A percentile compares a stretch with the other conserved stretches of the same genome.
Evolutionary conservation across 2,329 filamentous ascomycete genomes (phyloP).

Genomic region (Aspergillus sp.): DNA sequence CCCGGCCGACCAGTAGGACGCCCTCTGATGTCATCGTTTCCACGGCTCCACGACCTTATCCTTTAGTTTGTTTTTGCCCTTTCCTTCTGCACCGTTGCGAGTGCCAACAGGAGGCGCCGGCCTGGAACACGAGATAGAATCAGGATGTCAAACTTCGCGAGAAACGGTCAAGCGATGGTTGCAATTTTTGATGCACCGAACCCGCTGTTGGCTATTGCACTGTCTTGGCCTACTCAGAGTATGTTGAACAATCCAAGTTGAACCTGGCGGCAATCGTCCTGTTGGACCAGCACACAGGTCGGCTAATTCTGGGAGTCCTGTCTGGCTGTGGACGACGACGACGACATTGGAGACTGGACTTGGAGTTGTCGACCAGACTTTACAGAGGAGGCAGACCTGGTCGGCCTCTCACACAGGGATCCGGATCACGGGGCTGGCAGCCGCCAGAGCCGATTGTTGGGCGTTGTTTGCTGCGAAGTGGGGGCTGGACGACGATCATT

Average conservation of each 20-base stretch:
- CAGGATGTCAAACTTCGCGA: not conserved
- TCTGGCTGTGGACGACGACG: not conserved
- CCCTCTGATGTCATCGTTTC: slow-evolving; percentile 3
- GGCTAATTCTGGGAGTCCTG: not conserved
- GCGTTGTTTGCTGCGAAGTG: not conserved
- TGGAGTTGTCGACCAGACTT: not conserved
- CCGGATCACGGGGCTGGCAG: not conserved
- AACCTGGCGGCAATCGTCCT: not conserved
- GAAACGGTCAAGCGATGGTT: not conserved
- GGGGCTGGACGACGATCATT: slow-evolving; percentile 5
- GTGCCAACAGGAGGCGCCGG: not conserved
- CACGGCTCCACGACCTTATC: not conserved
- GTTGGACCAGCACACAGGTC: not conserved
- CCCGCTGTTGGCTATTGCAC: not conserved
- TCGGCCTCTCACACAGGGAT: not conserved
- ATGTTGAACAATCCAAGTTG: not conserved
- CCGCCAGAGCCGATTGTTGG: not conserved
- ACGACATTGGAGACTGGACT: not conserved
- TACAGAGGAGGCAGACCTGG: not conserved
- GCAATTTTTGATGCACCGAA: not conserved
- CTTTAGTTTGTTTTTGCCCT: too few species aligned
- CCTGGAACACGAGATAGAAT: not conserved
- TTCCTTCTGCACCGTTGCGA: not conserved
- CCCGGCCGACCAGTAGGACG: not conserved
- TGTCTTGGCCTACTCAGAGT: not conserved